phyloP scores from a whole-genome alignment of 2,329 filamentous ascomycete genomes.

The Penicillium paneum region DNA sequence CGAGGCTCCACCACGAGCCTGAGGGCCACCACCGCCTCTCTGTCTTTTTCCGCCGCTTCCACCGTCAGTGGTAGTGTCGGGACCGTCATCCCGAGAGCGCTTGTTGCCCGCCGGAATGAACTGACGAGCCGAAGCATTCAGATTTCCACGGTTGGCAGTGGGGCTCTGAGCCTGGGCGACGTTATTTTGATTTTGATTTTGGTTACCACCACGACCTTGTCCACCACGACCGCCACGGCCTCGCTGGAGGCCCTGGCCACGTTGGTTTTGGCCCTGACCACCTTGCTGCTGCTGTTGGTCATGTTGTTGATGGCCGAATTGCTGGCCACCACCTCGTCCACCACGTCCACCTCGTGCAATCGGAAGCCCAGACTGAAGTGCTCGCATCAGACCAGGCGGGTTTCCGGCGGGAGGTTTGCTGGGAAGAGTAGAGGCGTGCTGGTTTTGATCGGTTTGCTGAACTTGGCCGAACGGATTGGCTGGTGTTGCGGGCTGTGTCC shows the following conservation, averaged over 20 bases:
- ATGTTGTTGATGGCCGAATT: constrained; percentile 31
- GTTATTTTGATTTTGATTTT: constrained; percentile 30
- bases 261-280: constrained; percentile 24
- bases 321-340: constrained; percentile 38
- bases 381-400: constrained; percentile 42
- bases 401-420: constrained; percentile 37
- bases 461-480: constrained; percentile 29
- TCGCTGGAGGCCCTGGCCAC: constrained; percentile 42
- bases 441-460: constrained; percentile 22
- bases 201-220: constrained; percentile 37
- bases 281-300: constrained; percentile 28
- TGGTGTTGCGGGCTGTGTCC: constrained; percentile 13
- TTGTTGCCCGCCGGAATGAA: constrained; percentile 59
- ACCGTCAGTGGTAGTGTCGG: constrained; percentile 36
- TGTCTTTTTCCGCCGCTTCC: constrained; percentile 48
- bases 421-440: constrained; percentile 28
- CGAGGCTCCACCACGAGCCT: constrained; percentile 27
- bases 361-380: constrained; percentile 46
- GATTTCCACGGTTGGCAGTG: constrained; percentile 34
- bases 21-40: constrained; percentile 42
- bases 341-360: constrained; percentile 44
- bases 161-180: constrained; percentile 25
- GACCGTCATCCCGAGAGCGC: constrained; percentile 53
- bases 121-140: constrained; percentile 52
- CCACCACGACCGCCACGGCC: constrained; percentile 46